Conservation (phyloP, 2,329 filamentous ascomycete species). For the Coniochaeta sp. region DNA sequence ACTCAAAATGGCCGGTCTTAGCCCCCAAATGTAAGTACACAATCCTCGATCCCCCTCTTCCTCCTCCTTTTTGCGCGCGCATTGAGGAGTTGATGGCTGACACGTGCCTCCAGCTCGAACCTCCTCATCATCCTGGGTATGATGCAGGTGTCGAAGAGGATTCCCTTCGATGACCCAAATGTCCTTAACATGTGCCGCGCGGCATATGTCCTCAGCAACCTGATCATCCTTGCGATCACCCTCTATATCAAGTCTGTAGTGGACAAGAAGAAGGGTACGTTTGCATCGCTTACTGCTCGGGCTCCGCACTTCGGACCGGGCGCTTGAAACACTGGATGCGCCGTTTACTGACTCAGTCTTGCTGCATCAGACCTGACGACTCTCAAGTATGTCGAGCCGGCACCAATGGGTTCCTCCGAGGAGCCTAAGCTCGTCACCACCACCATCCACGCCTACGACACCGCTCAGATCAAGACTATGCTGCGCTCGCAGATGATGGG, state of each 20-base stretch:
- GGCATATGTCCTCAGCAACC: conserved; percentile 53
- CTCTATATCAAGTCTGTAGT: conserved; percentile 78
- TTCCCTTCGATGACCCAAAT: conserved; percentile 80
- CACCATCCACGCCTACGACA: conserved; percentile 92
- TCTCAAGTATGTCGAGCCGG: conserved; percentile 96
- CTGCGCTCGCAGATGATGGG: conserved; percentile 94
- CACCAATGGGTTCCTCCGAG: conserved; percentile 86
- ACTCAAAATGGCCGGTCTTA: conserved; percentile 51
- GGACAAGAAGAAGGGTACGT: conserved; percentile 93
- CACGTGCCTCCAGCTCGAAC: conserved; percentile 59
- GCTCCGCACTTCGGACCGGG: not conserved
- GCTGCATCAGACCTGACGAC: conserved; percentile 78
- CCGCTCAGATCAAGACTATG: conserved; percentile 71
- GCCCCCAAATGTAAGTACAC: conserved; percentile 52
- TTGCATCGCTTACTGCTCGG: not conserved
- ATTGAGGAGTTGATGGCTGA: conserved; percentile 8
- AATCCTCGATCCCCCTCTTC: not conserved
- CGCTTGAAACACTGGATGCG: not conserved
- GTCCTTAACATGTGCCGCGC: conserved; percentile 50
- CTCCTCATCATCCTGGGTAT: conserved; percentile 91
- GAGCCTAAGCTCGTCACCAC: conserved; percentile 95
- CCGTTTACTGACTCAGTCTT: not conserved
- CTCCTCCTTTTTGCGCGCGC: not conserved
- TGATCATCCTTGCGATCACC: conserved; percentile 80
- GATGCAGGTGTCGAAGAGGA: conserved; percentile 96